Base-by-base conservation (phyloP, 164 flowering plant species). In the Liriodendron chinense region DNA sequence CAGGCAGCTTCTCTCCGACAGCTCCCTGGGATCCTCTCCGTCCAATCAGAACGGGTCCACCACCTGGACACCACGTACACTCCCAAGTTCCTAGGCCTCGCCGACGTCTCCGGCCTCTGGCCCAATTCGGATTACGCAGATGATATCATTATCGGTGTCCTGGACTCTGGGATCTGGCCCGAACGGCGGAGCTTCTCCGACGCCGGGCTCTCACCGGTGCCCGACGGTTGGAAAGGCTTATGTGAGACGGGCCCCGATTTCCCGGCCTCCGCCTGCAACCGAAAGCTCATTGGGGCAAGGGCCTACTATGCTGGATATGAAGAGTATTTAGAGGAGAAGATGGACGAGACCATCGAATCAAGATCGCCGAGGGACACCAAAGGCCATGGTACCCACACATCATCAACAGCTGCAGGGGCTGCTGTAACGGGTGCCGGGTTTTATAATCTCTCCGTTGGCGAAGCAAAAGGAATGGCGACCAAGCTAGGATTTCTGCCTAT, bases 151-250 rank as follows among this genome's bases (percentile, higher is more conserved):
- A 73, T 94, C 71, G 98, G 95, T 0, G 86, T 94, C 22, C 84
- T 94, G 9, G 98, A 94, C 65, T 91, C 97, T 49, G 98, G 98
- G 0, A 88, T 93, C 28, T 93, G 95, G 96, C 97, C 98, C 7
- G 94, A 90, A 48, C 82, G 80, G 0, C 84, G 69, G 16, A 94
- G 95, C 81, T 92, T 94, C 79, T 78, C 85, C 49, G 95, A 90
- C 67, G 76, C 75, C 1, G 91, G 87, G 0, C 81, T 89, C 22
- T 70, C 86, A 1, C 74, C 85, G 0, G 89, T 86, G 1, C 94
- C 98, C 0, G 13, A 78, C 1, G 9, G 47, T 2, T 94, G 97
- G 96, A 88, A 86, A 76, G 97, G 97, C 8, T 21, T 9, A 0
- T 92, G 97, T 75, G 89, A 85, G 65, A 69, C 81, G 2, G 73